These are phyloP conservation scores for Anastatica hierochuntica DNA, from an alignment of 345 rosid species.

Conservation along the genomic window DNA sequence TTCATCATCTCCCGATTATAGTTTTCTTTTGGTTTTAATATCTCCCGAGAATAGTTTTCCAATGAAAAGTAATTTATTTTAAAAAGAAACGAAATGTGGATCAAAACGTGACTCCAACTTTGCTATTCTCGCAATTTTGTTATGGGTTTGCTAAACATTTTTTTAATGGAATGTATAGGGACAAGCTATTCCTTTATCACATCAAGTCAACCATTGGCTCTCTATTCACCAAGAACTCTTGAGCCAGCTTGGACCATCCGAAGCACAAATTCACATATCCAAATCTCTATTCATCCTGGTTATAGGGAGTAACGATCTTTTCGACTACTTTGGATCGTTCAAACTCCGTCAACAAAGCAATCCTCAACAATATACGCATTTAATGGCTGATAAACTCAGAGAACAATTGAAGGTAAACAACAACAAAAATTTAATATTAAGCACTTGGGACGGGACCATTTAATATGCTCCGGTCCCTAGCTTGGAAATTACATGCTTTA, in stretches of 20 bases:
- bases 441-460: no score
- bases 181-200: conserved; percentile 37
- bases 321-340: conserved; percentile 37
- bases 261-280: conserved; percentile 27
- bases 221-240: conserved; percentile 21
- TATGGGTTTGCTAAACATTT: no score
- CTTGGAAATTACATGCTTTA: no score
- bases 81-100: no score
- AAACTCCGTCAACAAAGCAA: conserved; percentile 24
- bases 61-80: no score
- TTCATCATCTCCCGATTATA: no score
- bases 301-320: conserved; percentile 62
- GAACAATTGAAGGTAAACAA: conserved; percentile 49
- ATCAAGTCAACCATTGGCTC: conserved; percentile 44
- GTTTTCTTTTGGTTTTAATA: no score
- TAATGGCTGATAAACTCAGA: conserved; percentile 40
- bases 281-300: conserved; percentile 44
- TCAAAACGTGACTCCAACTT: no score
- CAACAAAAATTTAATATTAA: no score
- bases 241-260: conserved; percentile 23
- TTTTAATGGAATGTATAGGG: conserved; percentile 4
- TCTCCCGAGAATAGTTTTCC: no score
- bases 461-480: no score
- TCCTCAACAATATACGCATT: conserved; percentile 34
- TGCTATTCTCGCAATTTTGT: no score